A percentile compares a stretch with the other conserved stretches of the same genome.
Evolutionary conservation across 2,329 filamentous ascomycete species (phyloP).

Genomic region (Ceratocystis ficicola): DNA sequence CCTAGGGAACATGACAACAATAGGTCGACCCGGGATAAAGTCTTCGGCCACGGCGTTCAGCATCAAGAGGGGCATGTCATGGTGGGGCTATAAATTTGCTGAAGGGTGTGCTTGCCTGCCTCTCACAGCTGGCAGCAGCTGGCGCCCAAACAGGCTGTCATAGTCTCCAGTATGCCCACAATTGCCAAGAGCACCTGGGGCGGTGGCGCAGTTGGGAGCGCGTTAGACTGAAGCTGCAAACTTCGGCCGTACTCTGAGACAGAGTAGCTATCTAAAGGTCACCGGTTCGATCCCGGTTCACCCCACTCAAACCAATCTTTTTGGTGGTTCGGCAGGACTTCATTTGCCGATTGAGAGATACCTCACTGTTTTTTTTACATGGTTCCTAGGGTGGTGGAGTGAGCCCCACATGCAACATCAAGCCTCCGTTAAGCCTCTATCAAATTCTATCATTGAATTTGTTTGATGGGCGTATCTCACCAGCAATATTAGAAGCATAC

Average conservation of each 20-base stretch:
- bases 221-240: constrained; percentile 22
- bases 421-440: background rate
- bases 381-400: background rate
- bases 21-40: background rate
- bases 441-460: no score
- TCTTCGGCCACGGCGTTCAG: constrained; percentile 2
- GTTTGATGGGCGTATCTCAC: no score
- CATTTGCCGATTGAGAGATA: background rate
- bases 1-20: background rate
- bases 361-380: background rate
- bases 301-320: constrained; percentile 6
- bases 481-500: no score
- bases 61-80: constrained; percentile 3
- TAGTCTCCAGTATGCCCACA: background rate
- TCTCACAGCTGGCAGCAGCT: background rate
- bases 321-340: background rate
- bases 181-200: background rate
- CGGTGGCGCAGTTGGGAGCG: constrained; percentile 23
- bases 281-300: constrained; percentile 23
- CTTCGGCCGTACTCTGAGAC: constrained; percentile 13
- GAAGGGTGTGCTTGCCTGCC: no score
- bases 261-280: constrained; percentile 22
- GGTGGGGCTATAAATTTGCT: background rate
- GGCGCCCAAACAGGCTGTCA: background rate
- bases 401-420: constrained; percentile 16